These are phyloP conservation scores for Bromus sterilis DNA, from an alignment of 176 grass and related monocot species.

Conservation along the genomic window DNA sequence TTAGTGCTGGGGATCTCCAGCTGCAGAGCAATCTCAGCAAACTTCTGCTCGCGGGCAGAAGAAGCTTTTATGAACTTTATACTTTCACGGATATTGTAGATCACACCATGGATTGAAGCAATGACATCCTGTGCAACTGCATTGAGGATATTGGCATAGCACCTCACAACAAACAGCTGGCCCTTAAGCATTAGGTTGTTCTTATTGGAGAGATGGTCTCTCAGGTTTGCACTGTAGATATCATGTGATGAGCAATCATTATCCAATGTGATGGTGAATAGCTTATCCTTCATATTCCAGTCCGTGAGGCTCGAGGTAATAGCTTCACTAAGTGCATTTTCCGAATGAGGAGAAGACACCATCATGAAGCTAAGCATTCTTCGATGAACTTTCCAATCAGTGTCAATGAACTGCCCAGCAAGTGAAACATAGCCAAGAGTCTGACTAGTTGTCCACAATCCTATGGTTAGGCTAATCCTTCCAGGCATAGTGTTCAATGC, in stretches of 20 bases:
- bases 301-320: constrained; percentile 52
- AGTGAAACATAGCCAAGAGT: constrained; percentile 84
- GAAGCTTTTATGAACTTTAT: constrained; percentile 90
- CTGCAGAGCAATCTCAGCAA: constrained; percentile 68
- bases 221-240: constrained; percentile 91
- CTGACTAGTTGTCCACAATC: constrained; percentile 78
- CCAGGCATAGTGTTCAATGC: constrained; percentile 52
- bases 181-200: constrained; percentile 82
- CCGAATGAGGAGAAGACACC: constrained; percentile 90
- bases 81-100: constrained; percentile 85
- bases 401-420: constrained; percentile 59
- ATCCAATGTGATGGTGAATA: constrained; percentile 89
- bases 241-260: constrained; percentile 89
- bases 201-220: constrained; percentile 73
- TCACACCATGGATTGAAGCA: constrained; percentile 79
- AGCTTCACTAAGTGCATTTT: constrained; percentile 81
- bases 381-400: constrained; percentile 56
- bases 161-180: constrained; percentile 86
- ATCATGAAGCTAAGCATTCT: constrained; percentile 95
- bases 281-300: constrained; percentile 77
- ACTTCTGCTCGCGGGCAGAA: constrained; percentile 58
- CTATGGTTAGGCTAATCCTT: constrained; percentile 71
- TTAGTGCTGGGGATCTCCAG: constrained; percentile 66
- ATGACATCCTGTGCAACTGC: constrained; percentile 71
- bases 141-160: constrained; percentile 69